Base-by-base conservation (phyloP, 164 flowering plant genomes). In the Hamamelis virginiana region DNA sequence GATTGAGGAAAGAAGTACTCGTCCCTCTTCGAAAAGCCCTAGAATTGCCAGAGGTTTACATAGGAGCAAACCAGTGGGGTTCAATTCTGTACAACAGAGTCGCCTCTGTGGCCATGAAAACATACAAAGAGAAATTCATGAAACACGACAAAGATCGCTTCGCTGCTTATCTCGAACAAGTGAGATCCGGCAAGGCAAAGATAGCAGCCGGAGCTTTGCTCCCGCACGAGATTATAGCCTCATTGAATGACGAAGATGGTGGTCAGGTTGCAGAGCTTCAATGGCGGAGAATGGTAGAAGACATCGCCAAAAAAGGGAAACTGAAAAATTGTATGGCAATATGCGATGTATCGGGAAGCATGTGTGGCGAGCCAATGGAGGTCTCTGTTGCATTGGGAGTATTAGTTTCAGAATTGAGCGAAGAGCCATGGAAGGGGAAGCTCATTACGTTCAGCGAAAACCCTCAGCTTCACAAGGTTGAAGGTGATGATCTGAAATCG, bases 121-220 rank as follows among this genome's bases (percentile, higher is more conserved):
- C 25, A 22, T 83, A 86, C 78, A 83, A 80, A 65, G 51, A 53
- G 10, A 61, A 59, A 57, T 85, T 85, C 62, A 0, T 0, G 43
- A 78, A 82, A 71, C 89, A 83, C 50, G 89, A 86, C 21, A 48
- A 16, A 27, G 68, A 72, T n/a, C 64, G 84, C 21, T 86, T 85
- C 66, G 2, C 18, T 0, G 75, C 62, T 19, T 82, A 68, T 52
- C 78, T 86, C 0, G 64, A 55, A 18, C 62, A 69, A 11, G 89
- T 86, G 47, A 66, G 27, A 66, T n/a, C 23, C 0, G 87, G 87
- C 41, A 61, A 78, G 64, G 78, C 81, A 8, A 86, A 68, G 76
- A 83, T 86, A n/a, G 83, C 87, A 0, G 84, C 89, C 0, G 87
- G 89, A 16, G 89, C 84, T 13, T 59, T 83, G 67, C 85, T 83